Evolutionary conservation across 169 alveolate species (phyloP), one percentile per base, ranked within the genome.

Genomic region (Plasmodium gonderi): DNA sequence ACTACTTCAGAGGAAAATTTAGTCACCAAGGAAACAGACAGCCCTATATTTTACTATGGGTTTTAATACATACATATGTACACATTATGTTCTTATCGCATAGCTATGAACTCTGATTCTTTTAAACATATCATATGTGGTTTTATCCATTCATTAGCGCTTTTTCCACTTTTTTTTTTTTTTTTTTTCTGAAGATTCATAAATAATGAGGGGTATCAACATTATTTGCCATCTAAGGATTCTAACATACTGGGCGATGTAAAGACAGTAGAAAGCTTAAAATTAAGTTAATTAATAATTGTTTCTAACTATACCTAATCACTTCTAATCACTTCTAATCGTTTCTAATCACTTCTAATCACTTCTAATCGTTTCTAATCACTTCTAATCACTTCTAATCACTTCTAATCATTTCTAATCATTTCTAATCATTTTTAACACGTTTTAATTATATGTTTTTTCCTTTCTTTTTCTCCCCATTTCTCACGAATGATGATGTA

Each of bases 31-130:
- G 93, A 87, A 51, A 64, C 42, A 36, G 93, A 87, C 68, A 87
- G 89, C 54, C 54, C 93, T 42, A 87, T 87, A 54, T 77, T 54
- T 87, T 87, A 87, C 54, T 74, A 87, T 44, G 93, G 93, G 93
- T 87, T 76, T 60, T 12, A 36, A 74, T 8, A 85, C 60, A 79
- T 54, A 60, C 12, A 72, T 38, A 42, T 23, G 49, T 23, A 68
- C 31, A 69, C 38, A 82, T 40, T 45, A 36, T 49, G 64, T 47
- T 20, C 33, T 14, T 64, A 69, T 80, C 3, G 47, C 76, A 20
- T 76, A 31, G 17, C 8, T 17, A 17, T 44, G 31, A 68, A 44
- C 40, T 20, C 76, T 40, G 9, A 69, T 11, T 7, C 17, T n/a
- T 51, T 49, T 69, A 11, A 38, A 31, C 33, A 40, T 74, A 23